Percentiles rank a stretch among this genome's conserved stretches.
phyloP scores from a whole-genome alignment of 202 grass and related monocot genomes.

The Setaria italica region DNA sequence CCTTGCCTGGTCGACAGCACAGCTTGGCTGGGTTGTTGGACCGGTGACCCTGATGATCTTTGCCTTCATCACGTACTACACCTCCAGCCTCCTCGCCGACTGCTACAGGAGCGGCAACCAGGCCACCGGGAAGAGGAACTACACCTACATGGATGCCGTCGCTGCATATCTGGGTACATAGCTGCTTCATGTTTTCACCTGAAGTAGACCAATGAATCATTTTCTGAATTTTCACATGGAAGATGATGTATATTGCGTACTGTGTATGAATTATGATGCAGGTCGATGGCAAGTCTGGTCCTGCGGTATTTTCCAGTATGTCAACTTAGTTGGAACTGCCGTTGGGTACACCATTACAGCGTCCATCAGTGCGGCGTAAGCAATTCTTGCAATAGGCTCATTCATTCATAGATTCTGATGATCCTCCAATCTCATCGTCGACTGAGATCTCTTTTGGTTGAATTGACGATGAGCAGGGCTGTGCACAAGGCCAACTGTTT shows the following conservation, averaged over 20 bases:
- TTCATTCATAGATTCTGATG: not conserved
- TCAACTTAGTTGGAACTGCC: slow-evolving; percentile 73
- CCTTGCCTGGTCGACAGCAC: slow-evolving; percentile 81
- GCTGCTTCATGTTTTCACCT: not conserved
- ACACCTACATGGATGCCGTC: slow-evolving; percentile 85
- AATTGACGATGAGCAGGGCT: slow-evolving; percentile 53
- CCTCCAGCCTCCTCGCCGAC: slow-evolving; percentile 80
- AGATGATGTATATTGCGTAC: not conserved
- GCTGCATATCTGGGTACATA: slow-evolving; percentile 69
- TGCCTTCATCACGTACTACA: slow-evolving; percentile 81
- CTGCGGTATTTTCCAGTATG: slow-evolving; percentile 83
- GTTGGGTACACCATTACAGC: slow-evolving; percentile 93
- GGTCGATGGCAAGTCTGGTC: slow-evolving; percentile 69
- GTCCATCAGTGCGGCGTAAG: slow-evolving; percentile 85
- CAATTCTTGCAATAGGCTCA: not conserved
- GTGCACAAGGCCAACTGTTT: slow-evolving; percentile 82
- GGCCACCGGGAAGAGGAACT: slow-evolving; percentile 67
- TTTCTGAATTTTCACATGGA: slow-evolving; percentile 32
- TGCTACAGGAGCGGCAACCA: slow-evolving; percentile 79
- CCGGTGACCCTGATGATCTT: slow-evolving; percentile 67
- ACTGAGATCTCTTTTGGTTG: not conserved
- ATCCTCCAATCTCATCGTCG: not conserved
- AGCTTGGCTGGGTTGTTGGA: slow-evolving; percentile 83
- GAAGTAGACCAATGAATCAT: not conserved
- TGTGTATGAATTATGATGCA: slow-evolving; percentile 35